A percentile compares a stretch with the other conserved stretches of the same genome.
These are phyloP conservation scores for Kandelia obovata DNA, from an alignment of 345 rosid species.

Conservation along the genomic window DNA sequence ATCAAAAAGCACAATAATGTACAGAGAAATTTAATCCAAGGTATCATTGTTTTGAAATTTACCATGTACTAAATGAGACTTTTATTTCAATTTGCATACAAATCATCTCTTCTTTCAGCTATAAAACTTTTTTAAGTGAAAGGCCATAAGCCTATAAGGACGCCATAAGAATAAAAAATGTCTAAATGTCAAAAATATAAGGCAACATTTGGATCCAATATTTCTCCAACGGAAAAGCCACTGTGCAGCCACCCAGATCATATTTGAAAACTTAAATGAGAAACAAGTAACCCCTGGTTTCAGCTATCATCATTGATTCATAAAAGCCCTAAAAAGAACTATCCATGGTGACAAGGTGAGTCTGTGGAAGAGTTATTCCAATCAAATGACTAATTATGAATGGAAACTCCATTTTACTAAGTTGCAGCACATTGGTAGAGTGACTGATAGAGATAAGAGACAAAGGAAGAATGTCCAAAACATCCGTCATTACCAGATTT, in stretches of 20 bases:
- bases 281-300: no score
- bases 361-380: no score
- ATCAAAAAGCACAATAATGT: background rate
- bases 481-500: constrained; percentile 55
- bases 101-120: no score
- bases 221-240: background rate
- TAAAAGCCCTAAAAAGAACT: no score
- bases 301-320: no score
- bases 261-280: background rate
- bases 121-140: background rate
- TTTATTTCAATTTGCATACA: background rate
- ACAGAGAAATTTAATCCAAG: background rate
- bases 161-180: background rate
- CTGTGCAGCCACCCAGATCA: background rate
- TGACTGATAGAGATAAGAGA: no score
- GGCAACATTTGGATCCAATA: background rate
- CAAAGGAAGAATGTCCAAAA: no score
- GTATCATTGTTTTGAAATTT: background rate
- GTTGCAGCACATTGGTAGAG: no score
- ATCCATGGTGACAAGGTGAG: no score
- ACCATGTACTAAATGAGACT: background rate
- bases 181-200: background rate
- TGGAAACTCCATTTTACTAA: no score
- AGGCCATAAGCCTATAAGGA: background rate
- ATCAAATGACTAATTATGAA: no score